Conservation (phyloP, 306 rosid genomes). For the Malus sieversii region DNA sequence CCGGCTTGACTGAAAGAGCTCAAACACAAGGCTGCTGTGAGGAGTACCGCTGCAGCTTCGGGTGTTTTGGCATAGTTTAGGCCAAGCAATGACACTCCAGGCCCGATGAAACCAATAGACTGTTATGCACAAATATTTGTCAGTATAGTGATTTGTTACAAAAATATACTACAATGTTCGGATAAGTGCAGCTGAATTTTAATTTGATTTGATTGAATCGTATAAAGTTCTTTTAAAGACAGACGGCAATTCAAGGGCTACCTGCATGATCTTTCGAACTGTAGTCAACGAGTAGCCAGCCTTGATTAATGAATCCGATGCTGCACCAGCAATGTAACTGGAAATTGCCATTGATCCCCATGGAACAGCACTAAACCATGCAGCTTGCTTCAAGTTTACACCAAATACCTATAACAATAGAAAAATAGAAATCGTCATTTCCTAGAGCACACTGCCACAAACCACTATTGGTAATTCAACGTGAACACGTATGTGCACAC, state of each 20-base stretch:
- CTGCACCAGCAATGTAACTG: conserved; percentile 70
- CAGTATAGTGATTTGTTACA: conserved; percentile 4
- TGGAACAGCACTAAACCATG: conserved; percentile 96
- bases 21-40: conserved; percentile 74
- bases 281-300: conserved; percentile 58
- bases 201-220: background rate
- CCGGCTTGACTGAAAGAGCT: conserved; percentile 98
- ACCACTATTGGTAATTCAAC: too few species aligned
- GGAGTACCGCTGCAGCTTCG: conserved; percentile 44
- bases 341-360: conserved; percentile 96
- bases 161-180: background rate
- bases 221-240: background rate
- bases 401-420: conserved; percentile 51
- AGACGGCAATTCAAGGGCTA: conserved; percentile 14
- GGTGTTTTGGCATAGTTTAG: conserved; percentile 69
- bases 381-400: conserved; percentile 90
- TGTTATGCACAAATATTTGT: conserved; percentile 25
- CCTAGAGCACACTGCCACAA: background rate
- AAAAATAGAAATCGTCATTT: background rate
- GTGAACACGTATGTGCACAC: too few species aligned
- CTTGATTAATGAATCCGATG: conserved; percentile 63
- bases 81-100: conserved; percentile 73
- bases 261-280: conserved; percentile 91
- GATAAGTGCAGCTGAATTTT: background rate
- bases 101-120: conserved; percentile 85